Evolutionary conservation across 2,329 filamentous ascomycete species (phyloP).

Genomic region (Colletotrichum eremochloae): DNA sequence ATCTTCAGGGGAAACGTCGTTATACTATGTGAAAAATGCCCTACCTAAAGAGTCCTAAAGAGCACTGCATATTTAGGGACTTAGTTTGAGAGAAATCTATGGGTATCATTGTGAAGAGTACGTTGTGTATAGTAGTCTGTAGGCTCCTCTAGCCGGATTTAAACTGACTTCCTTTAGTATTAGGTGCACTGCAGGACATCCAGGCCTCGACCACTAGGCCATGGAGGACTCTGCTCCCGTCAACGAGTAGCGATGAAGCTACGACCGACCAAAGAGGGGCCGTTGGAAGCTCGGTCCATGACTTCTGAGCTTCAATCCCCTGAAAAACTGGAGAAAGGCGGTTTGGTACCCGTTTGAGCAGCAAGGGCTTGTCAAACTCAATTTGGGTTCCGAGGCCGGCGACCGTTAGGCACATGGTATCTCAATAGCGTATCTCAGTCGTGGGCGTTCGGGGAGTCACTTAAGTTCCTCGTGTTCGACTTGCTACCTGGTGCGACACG

Average conservation of each 20-base stretch:
- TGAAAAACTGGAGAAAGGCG: background rate
- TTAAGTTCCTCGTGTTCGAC: background rate
- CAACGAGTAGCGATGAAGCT: background rate
- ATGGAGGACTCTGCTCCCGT: background rate
- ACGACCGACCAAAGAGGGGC: background rate
- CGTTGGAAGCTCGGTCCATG: background rate
- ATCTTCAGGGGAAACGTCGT: too few species aligned
- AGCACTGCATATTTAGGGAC: too few species aligned
- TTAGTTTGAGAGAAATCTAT: too few species aligned
- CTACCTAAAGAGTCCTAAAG: too few species aligned
- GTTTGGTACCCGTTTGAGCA: background rate
- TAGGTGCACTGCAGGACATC: too few species aligned
- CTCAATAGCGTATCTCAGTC: background rate
- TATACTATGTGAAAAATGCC: too few species aligned
- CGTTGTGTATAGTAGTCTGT: too few species aligned
- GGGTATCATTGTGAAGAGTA: too few species aligned
- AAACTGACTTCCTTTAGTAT: too few species aligned
- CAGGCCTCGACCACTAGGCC: too few species aligned
- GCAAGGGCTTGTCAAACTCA: background rate
- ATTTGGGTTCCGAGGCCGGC: slow-evolving; percentile 1
- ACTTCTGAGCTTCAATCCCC: background rate
- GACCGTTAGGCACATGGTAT: background rate
- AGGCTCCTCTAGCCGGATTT: too few species aligned
- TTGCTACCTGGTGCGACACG: slow-evolving; percentile 26
- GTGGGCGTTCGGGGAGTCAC: background rate